Conservation (phyloP, 768 basidiomycete species). For the Lactarius indigo region DNA sequence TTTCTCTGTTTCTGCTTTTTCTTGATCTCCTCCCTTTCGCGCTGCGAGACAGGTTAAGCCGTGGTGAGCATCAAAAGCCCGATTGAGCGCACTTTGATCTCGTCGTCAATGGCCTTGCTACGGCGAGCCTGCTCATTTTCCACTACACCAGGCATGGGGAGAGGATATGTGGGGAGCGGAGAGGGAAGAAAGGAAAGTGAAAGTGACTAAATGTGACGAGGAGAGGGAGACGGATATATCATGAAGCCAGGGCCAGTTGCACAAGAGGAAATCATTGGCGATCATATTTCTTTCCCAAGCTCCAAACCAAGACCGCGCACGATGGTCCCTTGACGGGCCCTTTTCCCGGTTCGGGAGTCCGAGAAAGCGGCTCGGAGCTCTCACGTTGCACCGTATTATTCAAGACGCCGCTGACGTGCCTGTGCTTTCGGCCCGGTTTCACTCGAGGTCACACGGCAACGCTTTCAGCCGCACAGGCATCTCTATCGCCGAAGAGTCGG, state of each 20-base stretch:
- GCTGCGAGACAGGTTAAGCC: constrained; percentile 10
- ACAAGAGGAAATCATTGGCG: constrained; percentile 22
- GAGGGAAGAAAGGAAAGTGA: background rate
- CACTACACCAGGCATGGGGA: constrained; percentile 22
- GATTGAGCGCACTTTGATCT: constrained; percentile 42
- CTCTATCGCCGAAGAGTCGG: constrained; percentile 19
- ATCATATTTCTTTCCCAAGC: constrained; percentile 25
- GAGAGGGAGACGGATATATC: constrained; percentile 16
- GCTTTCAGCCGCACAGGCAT: constrained; percentile 3
- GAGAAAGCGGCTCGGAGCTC: background rate
- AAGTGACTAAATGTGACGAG: constrained; percentile 1
- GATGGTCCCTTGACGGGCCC: constrained; percentile 1
- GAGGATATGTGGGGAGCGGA: background rate
- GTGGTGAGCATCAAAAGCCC: background rate
- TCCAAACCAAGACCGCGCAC: background rate
- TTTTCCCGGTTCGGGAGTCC: constrained; percentile 8
- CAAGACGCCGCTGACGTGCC: constrained; percentile 8
- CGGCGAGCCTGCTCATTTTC: constrained; percentile 44
- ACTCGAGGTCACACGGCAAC: background rate
- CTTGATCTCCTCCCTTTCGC: constrained; percentile 47
- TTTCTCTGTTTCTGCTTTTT: constrained; percentile 44
- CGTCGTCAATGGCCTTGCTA: constrained; percentile 55
- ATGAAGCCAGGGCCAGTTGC: constrained; percentile 6
- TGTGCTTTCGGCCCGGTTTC: background rate
- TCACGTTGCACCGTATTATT: background rate